Conservation (phyloP, 768 basidiomycete species). For the Austroboletus festivus region DNA sequence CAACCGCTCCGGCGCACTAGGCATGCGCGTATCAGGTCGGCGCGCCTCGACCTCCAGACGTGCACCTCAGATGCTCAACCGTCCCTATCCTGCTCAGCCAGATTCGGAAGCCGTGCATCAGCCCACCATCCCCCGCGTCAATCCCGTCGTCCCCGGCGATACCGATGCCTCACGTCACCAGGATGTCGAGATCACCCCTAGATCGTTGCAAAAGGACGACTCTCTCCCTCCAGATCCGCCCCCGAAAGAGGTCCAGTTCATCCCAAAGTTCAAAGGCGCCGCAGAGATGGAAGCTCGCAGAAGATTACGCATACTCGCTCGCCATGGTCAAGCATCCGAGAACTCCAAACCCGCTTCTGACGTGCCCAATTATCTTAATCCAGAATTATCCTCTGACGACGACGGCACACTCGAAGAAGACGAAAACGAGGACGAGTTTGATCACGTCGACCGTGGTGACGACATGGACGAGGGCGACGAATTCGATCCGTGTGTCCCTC, state of each 20-base stretch:
- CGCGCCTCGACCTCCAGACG: slow-evolving; percentile 53
- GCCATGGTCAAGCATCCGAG: slow-evolving; percentile 39
- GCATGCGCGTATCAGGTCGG: slow-evolving; percentile 73
- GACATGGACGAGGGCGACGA: slow-evolving; percentile 68
- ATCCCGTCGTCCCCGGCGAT: slow-evolving; percentile 8
- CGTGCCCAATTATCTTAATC: slow-evolving; percentile 41
- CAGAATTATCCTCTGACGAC: slow-evolving; percentile 48
- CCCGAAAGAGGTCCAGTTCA: slow-evolving; percentile 55
- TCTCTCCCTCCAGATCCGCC: slow-evolving; percentile 35
- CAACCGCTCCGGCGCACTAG: slow-evolving; percentile 62
- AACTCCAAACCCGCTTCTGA: slow-evolving; percentile 23
- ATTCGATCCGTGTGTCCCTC: slow-evolving; percentile 69
- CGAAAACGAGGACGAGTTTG: slow-evolving; percentile 49
- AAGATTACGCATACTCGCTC: slow-evolving; percentile 61
- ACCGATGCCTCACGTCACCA: slow-evolving; percentile 6
- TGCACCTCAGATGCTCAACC: slow-evolving; percentile 29
- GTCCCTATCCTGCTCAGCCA: slow-evolving; percentile 3
- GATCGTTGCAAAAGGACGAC: slow-evolving; percentile 9
- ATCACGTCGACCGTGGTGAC: slow-evolving; percentile 43
- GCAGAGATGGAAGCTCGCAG: slow-evolving; percentile 84
- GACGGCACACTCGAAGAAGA: slow-evolving; percentile 47
- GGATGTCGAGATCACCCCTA: slow-evolving; percentile 6
- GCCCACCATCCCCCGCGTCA: no score
- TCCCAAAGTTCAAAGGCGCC: slow-evolving; percentile 77
- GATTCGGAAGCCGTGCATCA: no score